These are phyloP conservation scores for Pisolithus thermaeus DNA, from an alignment of 1,284 basidiomycete genomes.

Conservation along the genomic window DNA sequence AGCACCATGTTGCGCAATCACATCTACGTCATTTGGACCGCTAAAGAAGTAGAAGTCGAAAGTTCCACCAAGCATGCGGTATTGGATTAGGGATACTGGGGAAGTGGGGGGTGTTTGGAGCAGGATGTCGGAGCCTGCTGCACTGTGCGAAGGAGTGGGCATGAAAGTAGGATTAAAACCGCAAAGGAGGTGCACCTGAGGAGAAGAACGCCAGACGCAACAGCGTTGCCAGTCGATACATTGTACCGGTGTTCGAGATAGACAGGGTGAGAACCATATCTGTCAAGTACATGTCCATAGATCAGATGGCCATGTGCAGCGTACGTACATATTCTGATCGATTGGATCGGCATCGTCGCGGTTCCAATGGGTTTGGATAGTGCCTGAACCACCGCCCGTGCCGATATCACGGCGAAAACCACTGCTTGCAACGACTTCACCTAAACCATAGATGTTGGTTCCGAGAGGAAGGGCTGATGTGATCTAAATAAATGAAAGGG, in stretches of 20 bases:
- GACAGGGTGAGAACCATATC: conserved; percentile 65
- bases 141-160: conserved; percentile 12
- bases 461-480: conserved; percentile 56
- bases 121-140: conserved; percentile 62
- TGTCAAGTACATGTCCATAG: conserved; percentile 13
- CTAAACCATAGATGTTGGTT: conserved; percentile 75
- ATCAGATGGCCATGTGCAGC: background rate
- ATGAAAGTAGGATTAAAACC: background rate
- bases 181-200: conserved; percentile 38
- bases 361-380: conserved; percentile 68
- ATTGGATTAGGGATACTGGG: conserved; percentile 53
- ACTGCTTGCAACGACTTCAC: conserved; percentile 64
- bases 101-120: conserved; percentile 50
- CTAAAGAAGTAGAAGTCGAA: conserved; percentile 69
- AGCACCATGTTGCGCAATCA: conserved; percentile 62
- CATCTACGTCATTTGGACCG: conserved; percentile 57
- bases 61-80: conserved; percentile 59
- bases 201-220: conserved; percentile 66
- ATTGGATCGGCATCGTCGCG: conserved; percentile 56
- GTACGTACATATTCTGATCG: conserved; percentile 53
- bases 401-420: conserved; percentile 61
- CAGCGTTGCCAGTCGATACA: conserved; percentile 39
- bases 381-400: conserved; percentile 45
- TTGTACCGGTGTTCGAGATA: conserved; percentile 64
- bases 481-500: conserved; percentile 36